Conservation (phyloP, 23 red algal species). For the Gracilariopsis chorda region DNA sequence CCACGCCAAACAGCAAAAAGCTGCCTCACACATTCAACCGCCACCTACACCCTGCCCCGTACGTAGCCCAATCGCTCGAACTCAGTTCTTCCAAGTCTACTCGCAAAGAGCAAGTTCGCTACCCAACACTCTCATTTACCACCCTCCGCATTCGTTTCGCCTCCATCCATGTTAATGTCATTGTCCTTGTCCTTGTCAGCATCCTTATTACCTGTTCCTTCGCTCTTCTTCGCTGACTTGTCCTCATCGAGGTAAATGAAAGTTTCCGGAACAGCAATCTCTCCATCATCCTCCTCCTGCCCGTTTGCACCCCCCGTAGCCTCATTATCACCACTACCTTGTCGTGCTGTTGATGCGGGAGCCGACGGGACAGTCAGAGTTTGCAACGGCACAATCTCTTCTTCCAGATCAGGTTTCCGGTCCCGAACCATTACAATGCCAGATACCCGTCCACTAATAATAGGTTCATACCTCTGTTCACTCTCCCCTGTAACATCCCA, state of each 20-base stretch:
- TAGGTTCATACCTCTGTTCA: slow-evolving; percentile 38
- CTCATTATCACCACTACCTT: background rate
- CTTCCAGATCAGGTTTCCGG: background rate
- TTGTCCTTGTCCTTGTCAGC: background rate
- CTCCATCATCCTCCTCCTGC: slow-evolving; percentile 49
- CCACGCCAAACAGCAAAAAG: no score
- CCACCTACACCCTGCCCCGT: no score
- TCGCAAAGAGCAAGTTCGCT: no score
- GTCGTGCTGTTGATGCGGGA: background rate
- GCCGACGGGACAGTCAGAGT: background rate
- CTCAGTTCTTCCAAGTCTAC: no score
- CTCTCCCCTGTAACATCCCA: slow-evolving; percentile 46
- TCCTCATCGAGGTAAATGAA: slow-evolving; percentile 61
- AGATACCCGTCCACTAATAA: slow-evolving; percentile 32
- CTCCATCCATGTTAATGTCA: slow-evolving; percentile 38
- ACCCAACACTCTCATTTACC: no score
- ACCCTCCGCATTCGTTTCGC: no score
- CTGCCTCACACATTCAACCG: no score
- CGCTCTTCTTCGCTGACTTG: slow-evolving; percentile 5
- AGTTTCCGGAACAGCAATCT: slow-evolving; percentile 28
- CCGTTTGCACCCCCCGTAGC: slow-evolving; percentile 2
- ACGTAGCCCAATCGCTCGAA: no score
- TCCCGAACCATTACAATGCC: slow-evolving; percentile 67
- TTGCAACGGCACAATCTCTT: slow-evolving; percentile 11
- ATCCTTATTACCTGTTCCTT: background rate